Percentiles rank a stretch among this genome's conserved stretches.
phyloP scores from a whole-genome alignment of 345 rosid species.

The Xanthoceras sorbifolium region DNA sequence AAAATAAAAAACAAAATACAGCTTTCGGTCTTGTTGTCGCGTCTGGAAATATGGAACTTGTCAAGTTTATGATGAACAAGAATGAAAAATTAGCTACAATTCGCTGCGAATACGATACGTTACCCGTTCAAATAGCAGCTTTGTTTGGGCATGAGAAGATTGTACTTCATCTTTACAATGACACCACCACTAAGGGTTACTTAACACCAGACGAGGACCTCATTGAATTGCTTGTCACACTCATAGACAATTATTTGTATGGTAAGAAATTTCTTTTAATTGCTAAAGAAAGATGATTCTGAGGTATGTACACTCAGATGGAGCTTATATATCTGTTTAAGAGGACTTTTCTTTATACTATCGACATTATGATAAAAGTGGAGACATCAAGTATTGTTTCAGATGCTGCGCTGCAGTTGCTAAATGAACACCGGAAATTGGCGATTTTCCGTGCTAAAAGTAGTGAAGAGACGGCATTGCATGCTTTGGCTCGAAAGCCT shows the following conservation, averaged over 20 bases:
- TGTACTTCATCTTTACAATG: conserved; percentile 15
- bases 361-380: too few relatives aligned
- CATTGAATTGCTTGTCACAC: neutral
- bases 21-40: conserved; percentile 10
- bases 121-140: conserved; percentile 18
- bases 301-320: too few relatives aligned
- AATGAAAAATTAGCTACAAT: neutral
- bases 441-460: neutral
- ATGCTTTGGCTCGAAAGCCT: conserved; percentile 23
- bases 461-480: conserved; percentile 6
- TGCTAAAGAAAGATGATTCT: too few relatives aligned
- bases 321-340: too few relatives aligned
- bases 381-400: too few relatives aligned
- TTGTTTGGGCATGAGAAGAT: neutral
- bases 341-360: too few relatives aligned
- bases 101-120: too few relatives aligned
- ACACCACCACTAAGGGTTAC: neutral
- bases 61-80: neutral
- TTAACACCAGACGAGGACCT: neutral
- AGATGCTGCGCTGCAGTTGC: conserved; percentile 17
- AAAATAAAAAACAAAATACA: neutral
- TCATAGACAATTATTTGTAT: neutral
- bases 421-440: neutral
- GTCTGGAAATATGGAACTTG: conserved; percentile 11
- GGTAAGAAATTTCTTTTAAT: neutral